Evolutionary conservation across 202 grass and related monocot genomes (phyloP).

Genomic region (Hordeum pubiflorum): DNA sequence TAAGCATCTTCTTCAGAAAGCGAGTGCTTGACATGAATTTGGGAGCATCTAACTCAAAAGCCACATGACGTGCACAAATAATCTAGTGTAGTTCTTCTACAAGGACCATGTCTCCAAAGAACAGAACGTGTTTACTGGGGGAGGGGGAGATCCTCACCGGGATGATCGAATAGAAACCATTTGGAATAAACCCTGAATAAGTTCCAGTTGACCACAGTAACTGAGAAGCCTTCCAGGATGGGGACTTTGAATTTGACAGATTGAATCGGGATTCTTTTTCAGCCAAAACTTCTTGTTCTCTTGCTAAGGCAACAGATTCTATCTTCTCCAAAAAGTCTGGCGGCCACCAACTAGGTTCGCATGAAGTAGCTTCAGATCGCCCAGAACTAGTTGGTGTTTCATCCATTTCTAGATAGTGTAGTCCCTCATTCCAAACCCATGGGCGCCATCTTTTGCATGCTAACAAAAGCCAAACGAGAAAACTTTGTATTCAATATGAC

Average conservation of each 20-base stretch:
- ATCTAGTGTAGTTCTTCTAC: not conserved
- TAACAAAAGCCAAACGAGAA: not conserved
- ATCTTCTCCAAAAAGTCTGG: conserved; percentile 66
- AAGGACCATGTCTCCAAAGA: conserved; percentile 4
- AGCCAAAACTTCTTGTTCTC: conserved; percentile 43
- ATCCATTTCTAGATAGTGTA: conserved; percentile 58
- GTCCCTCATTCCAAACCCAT: conserved; percentile 33
- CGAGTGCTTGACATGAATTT: not conserved
- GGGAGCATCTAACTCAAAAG: conserved; percentile 6
- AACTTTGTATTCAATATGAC: conserved; percentile 1
- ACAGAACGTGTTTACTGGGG: not conserved
- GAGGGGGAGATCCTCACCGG: conserved; percentile 52
- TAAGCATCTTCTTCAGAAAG: not conserved
- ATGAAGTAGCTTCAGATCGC: conserved; percentile 56
- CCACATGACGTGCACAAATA: not conserved
- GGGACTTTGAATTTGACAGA: conserved; percentile 32
- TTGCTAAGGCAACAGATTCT: conserved; percentile 71
- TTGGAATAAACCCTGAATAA: conserved; percentile 75
- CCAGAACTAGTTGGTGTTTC: conserved; percentile 56
- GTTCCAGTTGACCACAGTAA: conserved; percentile 84
- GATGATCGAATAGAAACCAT: conserved; percentile 98
- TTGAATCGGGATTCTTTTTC: conserved; percentile 28
- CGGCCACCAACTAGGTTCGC: conserved; percentile 77
- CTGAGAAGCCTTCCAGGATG: conserved; percentile 77
- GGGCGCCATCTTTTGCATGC: conserved; percentile 33